Evolutionary conservation across 2,329 filamentous ascomycete species (phyloP).

Genomic region (Colletotrichum sidae): DNA sequence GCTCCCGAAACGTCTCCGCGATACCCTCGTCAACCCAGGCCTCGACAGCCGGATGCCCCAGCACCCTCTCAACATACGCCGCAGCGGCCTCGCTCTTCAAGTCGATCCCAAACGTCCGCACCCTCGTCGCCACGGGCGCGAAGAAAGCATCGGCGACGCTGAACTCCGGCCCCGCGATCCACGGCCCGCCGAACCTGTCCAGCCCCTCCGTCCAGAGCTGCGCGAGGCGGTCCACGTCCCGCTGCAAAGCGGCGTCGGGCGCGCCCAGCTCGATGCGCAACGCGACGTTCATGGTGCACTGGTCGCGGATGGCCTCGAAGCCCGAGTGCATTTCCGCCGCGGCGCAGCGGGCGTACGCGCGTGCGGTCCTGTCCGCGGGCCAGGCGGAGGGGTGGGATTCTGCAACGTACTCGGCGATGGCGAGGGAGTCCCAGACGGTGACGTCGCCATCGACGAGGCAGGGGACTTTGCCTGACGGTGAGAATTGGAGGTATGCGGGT

Average conservation of each 20-base stretch:
- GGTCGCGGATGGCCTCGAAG: constrained; percentile 53
- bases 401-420: constrained; percentile 60
- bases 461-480: constrained; percentile 55
- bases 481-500: constrained; percentile 51
- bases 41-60: constrained; percentile 49
- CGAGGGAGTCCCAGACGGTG: constrained; percentile 58
- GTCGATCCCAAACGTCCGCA: constrained; percentile 51
- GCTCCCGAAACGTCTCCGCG: constrained; percentile 51
- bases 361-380: constrained; percentile 49
- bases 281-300: constrained; percentile 57
- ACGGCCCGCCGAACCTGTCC: constrained; percentile 54
- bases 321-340: constrained; percentile 61
- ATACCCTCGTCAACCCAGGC: constrained; percentile 53
- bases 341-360: constrained; percentile 57
- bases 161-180: constrained; percentile 52
- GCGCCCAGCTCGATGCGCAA: constrained; percentile 49
- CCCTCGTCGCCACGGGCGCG: constrained; percentile 53
- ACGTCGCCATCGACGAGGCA: constrained; percentile 49
- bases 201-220: constrained; percentile 53
- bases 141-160: constrained; percentile 55
- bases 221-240: constrained; percentile 50
- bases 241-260: constrained; percentile 45
- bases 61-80: constrained; percentile 49
- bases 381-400: constrained; percentile 56
- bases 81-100: constrained; percentile 43